Base-by-base conservation (phyloP, 345 rosid genomes). In the Orychophragmus violaceus region DNA sequence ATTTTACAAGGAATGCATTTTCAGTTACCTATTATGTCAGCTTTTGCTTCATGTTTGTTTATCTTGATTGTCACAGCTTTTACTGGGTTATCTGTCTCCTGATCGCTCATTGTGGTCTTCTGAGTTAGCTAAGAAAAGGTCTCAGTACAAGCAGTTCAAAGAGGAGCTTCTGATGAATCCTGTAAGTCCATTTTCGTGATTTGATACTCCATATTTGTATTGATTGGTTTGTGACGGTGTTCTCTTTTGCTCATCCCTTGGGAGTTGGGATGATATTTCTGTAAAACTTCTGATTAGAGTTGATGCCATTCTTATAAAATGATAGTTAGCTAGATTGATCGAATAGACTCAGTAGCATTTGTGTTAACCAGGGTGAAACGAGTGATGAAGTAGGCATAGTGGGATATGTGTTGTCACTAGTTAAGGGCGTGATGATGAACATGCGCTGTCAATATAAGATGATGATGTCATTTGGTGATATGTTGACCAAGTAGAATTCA, bases 141-240 rank as follows among this genome's bases (percentile, higher is more conserved):
- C 89, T 30, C 97, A 93, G 80, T 93, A 88, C 84, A 84, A 74
- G 80, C 88, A 80, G 62, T 90, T 93, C 68, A 93, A 90, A 76
- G 90, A 83, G 8, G 98, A 93, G 70, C 96, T 93, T 64, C 73
- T 93, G 66, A 86, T 90, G 89, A 93, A 93, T 59, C 98, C 98
- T 76, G 98, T 93, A 82, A 79, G 94, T 77, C 25, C 24, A 35
- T 21, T 39, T 67, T 49, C 30, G 32, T 51, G 29, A 64, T 64
- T 55, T 60, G 24, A 37, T 51, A 1, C 57, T 55, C 0, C 0
- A 21, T 16, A 21, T 3, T 8, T 18, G 8, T 6, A 33, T 13
- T 54, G 17, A 57, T 19, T 44, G 32, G 57, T 21, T 60, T 29
- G n/a, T 62, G 39, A 53, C 7, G 7, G 32, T 12, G 3, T 14